These are phyloP conservation scores for Penicillium freii DNA, from an alignment of 2,329 filamentous ascomycete species.

Conservation along the genomic window DNA sequence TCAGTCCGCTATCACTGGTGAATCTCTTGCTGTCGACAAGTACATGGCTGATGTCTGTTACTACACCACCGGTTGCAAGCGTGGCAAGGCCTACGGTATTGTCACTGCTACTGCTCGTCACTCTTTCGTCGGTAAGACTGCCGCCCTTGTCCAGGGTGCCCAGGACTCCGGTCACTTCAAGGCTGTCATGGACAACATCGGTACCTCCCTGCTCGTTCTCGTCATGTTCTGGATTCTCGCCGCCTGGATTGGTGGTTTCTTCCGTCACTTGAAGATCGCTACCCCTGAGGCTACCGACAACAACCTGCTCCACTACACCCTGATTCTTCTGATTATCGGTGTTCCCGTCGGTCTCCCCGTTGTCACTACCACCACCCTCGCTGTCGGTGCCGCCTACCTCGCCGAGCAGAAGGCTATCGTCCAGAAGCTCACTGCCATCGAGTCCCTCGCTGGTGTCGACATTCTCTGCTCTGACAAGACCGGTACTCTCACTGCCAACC, in stretches of 20 bases:
- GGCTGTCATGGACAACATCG: conserved; percentile 80
- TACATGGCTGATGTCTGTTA: conserved; percentile 72
- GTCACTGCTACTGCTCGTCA: conserved; percentile 65
- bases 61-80: conserved; percentile 80
- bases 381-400: conserved; percentile 73
- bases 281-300: conserved; percentile 53
- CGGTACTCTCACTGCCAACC: conserved; percentile 61
- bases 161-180: conserved; percentile 78
- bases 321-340: conserved; percentile 73
- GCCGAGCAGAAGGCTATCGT: conserved; percentile 77
- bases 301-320: conserved; percentile 66
- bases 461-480: conserved; percentile 82
- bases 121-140: conserved; percentile 76
- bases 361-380: conserved; percentile 73
- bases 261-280: conserved; percentile 63
- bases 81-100: conserved; percentile 71
- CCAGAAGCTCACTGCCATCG: conserved; percentile 75
- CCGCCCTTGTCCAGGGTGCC: conserved; percentile 70
- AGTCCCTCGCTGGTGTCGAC: conserved; percentile 72
- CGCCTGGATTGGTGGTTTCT: conserved; percentile 77
- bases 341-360: conserved; percentile 77
- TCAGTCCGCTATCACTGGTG: conserved; percentile 78
- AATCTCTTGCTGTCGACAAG: conserved; percentile 63
- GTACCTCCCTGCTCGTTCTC: conserved; percentile 69
- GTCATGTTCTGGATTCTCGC: conserved; percentile 75